Conservation (phyloP, 129 eudicot species). For the Pittosporum tobira region DNA sequence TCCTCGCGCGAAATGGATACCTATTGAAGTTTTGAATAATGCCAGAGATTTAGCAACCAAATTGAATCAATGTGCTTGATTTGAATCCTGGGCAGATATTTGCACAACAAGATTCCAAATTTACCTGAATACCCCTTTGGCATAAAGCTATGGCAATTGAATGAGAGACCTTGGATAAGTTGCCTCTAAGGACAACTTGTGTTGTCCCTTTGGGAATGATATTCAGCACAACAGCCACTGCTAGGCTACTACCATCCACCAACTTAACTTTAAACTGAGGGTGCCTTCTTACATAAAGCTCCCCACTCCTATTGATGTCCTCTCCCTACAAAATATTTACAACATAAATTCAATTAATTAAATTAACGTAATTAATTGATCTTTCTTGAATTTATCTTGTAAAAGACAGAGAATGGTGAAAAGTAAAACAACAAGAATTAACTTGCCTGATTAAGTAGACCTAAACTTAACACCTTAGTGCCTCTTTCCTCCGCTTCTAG, state of each 20-base stretch:
- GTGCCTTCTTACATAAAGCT: constrained; percentile 33
- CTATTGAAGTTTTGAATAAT: constrained; percentile 7
- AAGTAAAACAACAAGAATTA: background rate
- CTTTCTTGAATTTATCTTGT: background rate
- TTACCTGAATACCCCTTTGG: constrained; percentile 48
- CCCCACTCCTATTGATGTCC: constrained; percentile 40
- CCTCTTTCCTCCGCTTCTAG: constrained; percentile 43
- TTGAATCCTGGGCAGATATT: background rate
- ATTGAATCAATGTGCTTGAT: background rate
- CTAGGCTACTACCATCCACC: constrained; percentile 60
- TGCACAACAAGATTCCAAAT: background rate
- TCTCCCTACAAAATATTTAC: constrained; percentile 27
- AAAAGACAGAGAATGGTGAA: background rate
- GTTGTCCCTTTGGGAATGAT: constrained; percentile 52
- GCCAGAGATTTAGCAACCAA: background rate
- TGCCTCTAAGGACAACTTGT: constrained; percentile 39
- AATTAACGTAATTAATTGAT: background rate
- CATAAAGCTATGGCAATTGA: constrained; percentile 44
- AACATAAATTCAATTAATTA: too few relatives aligned
- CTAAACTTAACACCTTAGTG: constrained; percentile 42
- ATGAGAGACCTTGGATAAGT: constrained; percentile 34
- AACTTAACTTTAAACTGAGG: constrained; percentile 51
- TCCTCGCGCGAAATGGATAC: constrained; percentile 23
- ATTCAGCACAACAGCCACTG: constrained; percentile 55
- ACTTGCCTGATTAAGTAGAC: constrained; percentile 49